phyloP scores from a whole-genome alignment of 2,329 filamentous ascomycete species.

The Phyllosticta citribraziliensis region DNA sequence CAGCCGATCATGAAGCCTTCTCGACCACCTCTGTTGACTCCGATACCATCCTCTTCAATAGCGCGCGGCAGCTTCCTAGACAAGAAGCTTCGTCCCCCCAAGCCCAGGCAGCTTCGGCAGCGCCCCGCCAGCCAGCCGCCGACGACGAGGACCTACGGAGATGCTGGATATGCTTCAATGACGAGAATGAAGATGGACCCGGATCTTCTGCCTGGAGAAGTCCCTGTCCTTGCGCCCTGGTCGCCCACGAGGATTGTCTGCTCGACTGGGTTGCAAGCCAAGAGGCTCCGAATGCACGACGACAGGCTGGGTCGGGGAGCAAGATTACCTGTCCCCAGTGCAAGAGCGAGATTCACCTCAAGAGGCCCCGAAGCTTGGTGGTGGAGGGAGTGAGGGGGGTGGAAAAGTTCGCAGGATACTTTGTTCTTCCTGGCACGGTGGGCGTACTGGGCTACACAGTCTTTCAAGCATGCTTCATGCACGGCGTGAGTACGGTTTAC shows the following conservation, averaged over 20 bases:
- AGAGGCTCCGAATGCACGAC: conserved; percentile 51
- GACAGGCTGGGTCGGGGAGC: conserved; percentile 33
- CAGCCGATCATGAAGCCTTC: conserved; percentile 23
- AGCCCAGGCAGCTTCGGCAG: neutral
- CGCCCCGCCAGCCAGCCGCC: conserved; percentile 10
- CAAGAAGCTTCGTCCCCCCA: conserved; percentile 9
- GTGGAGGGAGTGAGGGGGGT: conserved; percentile 56
- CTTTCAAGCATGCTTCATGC: conserved; percentile 39
- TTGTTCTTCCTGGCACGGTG: conserved; percentile 57
- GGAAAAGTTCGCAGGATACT: conserved; percentile 45
- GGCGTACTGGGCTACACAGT: conserved; percentile 39
- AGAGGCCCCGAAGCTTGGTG: conserved; percentile 62
- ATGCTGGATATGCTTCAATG: conserved; percentile 62
- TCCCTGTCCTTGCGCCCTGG: conserved; percentile 82
- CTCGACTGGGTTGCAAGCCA: conserved; percentile 90
- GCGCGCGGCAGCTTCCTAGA: conserved; percentile 8
- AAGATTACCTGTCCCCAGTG: conserved; percentile 81
- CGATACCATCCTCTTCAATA: conserved; percentile 36
- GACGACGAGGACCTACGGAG: conserved; percentile 37
- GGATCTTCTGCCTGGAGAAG: conserved; percentile 64
- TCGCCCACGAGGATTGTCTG: conserved; percentile 82
- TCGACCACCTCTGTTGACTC: conserved; percentile 36
- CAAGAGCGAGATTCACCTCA: conserved; percentile 68
- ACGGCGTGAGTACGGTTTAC: conserved; percentile 54
- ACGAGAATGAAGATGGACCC: conserved; percentile 54